Evolutionary conservation across 192 early-diverging fungal genomes (phyloP).

Genomic region (Rhizoclosmatium sp.): DNA sequence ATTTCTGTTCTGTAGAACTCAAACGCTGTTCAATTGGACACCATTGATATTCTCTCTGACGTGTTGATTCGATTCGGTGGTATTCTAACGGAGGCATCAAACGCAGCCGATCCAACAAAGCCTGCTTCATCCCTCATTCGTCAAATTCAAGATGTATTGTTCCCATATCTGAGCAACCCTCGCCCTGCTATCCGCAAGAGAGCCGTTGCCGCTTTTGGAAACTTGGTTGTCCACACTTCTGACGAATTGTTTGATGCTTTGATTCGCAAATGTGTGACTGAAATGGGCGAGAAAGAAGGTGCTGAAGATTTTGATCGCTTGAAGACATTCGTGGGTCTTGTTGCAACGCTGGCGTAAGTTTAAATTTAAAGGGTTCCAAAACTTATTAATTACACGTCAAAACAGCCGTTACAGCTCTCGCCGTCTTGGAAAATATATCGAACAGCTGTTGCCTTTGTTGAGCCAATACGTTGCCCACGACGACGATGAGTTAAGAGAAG

Average conservation of each 20-base stretch:
- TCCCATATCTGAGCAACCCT: conserved; percentile 72
- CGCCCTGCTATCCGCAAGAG: conserved; percentile 82
- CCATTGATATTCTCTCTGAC: conserved; percentile 79
- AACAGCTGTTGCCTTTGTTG: conserved; percentile 67
- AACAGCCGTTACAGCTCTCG: conserved; percentile 75
- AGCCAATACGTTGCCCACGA: conserved; percentile 64
- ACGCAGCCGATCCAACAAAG: background rate
- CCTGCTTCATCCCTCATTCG: conserved; percentile 53
- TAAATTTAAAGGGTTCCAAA: background rate
- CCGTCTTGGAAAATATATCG: conserved; percentile 72
- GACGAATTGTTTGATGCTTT: conserved; percentile 78
- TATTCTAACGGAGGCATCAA: conserved; percentile 51
- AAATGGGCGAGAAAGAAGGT: conserved; percentile 59
- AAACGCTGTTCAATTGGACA: conserved; percentile 61
- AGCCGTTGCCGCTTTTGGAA: conserved; percentile 72
- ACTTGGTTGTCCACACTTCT: conserved; percentile 67
- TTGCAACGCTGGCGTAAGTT: conserved; percentile 75
- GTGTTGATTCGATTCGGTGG: conserved; percentile 75
- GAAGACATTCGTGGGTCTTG: conserved; percentile 73
- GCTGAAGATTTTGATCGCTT: conserved; percentile 71
- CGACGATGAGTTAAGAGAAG: conserved; percentile 85
- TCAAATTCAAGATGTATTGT: conserved; percentile 69
- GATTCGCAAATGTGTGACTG: conserved; percentile 60
- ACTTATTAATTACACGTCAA: conserved; percentile 15
- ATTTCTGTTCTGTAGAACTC: conserved; percentile 31